Evolutionary conservation across 805 yeast genomes (phyloP).

Genomic region (Metschnikowia henanensis): DNA sequence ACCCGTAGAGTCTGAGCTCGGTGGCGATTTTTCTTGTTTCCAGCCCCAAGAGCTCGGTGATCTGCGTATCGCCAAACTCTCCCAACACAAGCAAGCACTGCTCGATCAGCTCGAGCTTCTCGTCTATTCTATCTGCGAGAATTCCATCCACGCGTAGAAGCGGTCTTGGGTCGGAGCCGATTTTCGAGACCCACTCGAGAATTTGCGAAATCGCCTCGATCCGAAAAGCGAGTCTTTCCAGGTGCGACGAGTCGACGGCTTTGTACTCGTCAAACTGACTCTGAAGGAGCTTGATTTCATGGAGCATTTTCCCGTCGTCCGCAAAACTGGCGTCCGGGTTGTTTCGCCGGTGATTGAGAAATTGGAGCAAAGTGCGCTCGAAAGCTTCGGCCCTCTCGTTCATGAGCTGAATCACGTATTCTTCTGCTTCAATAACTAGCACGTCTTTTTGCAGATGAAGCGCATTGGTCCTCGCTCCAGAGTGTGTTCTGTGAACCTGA

Average conservation of each 20-base stretch:
- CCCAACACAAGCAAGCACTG: neutral
- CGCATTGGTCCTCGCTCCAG: neutral
- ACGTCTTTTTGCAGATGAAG: neutral
- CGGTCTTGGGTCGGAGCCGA: neutral
- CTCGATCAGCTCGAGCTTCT: neutral
- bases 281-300: neutral
- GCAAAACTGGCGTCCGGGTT: neutral
- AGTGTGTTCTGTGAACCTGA: neutral
- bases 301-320: neutral
- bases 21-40: neutral
- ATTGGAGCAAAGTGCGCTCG: neutral
- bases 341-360: neutral
- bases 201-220: neutral
- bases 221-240: neutral
- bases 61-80: neutral
- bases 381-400: neutral
- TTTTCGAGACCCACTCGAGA: neutral
- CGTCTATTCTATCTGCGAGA: neutral
- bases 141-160: neutral
- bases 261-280: neutral
- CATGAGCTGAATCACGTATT: neutral
- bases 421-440: neutral
- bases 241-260: neutral
- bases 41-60: neutral
- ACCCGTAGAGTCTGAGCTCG: neutral